Base-by-base conservation (phyloP, 805 yeast genomes). In the Kodamaea hsintzibuensis region DNA sequence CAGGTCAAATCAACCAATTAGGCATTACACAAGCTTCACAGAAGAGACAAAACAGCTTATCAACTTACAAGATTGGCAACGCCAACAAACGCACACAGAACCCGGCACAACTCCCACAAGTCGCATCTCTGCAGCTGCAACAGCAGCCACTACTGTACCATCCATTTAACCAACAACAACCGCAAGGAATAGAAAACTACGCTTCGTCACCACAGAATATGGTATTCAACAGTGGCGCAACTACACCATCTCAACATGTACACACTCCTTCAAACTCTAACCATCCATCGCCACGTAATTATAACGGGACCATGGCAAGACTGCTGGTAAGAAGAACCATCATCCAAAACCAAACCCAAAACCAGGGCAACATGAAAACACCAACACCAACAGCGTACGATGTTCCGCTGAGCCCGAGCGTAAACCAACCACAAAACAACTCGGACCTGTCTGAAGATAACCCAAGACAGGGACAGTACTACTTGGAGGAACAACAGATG, bases 321-420 rank as follows among this genome's bases (percentile, higher is more conserved):
- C 27, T 54, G 16, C 37, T 50, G 18, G 56, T 59, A 6, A 54
- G 63, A 47, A 61, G 64, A 40, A 60, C 56, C 44, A 51, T 62
- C 9, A 40, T 40, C 12, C 44, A 40, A 22, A 40, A 19, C 44
- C 58, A 40, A 22, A 40, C 13, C 27, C 58, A 51, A 46, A 57
- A 52, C 45, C 61, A 55, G 19, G 47, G 46, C 37, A 51, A 55
- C 49, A 55, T 57, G 53, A 73, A 71, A 44, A 74, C 79, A 8
- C 78, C 79, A 3, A 71, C 78, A 0, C 77, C 77, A 9, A 35
- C 68, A 71, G 58, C 72, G 12, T 74, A 70, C 61, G 80, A 74
- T 18, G 68, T 74, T 7, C 80, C 80, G 6, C 67, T 70, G 22
- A 69, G 74, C 52, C 79, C 80, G 22, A 70, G 65, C 46, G 64